These are phyloP conservation scores for Stagonosporopsis vannaccii DNA, from an alignment of 2,329 filamentous ascomycete species.

Conservation along the genomic window DNA sequence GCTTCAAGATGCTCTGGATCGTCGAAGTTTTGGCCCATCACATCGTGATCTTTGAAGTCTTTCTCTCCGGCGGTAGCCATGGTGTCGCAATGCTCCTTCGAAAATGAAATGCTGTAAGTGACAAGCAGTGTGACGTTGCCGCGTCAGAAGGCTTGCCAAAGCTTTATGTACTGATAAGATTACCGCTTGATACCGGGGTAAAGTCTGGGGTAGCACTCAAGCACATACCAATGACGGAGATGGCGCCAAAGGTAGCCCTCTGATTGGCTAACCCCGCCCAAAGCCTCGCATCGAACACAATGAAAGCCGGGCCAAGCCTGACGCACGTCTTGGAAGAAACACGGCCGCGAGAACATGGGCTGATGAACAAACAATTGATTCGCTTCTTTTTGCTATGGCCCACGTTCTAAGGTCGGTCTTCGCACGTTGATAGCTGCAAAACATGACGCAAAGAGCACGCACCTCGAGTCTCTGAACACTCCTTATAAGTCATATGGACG, in stretches of 20 bases:
- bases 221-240: constrained; percentile 13
- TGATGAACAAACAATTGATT: not conserved
- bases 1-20: constrained; percentile 24
- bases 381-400: not conserved
- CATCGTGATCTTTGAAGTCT: constrained; percentile 11
- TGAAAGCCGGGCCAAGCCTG: not conserved
- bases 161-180: constrained; percentile 11
- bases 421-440: not conserved
- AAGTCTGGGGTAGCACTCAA: constrained; percentile 11
- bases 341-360: not conserved
- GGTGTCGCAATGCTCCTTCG: not conserved
- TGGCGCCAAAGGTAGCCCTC: not conserved
- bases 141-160: constrained; percentile 10
- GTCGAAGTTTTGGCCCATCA: constrained; percentile 1
- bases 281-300: not conserved
- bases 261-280: constrained; percentile 14
- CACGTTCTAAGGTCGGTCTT: not conserved
- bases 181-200: constrained; percentile 6
- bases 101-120: not conserved
- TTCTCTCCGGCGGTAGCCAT: constrained; percentile 8
- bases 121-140: not conserved
- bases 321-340: not conserved
- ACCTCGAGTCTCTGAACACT: not conserved
- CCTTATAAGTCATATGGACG: not conserved
- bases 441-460: not conserved